Conservation (phyloP, 495 filamentous ascomycete genomes). For the Penicillium ochrochloron region DNA sequence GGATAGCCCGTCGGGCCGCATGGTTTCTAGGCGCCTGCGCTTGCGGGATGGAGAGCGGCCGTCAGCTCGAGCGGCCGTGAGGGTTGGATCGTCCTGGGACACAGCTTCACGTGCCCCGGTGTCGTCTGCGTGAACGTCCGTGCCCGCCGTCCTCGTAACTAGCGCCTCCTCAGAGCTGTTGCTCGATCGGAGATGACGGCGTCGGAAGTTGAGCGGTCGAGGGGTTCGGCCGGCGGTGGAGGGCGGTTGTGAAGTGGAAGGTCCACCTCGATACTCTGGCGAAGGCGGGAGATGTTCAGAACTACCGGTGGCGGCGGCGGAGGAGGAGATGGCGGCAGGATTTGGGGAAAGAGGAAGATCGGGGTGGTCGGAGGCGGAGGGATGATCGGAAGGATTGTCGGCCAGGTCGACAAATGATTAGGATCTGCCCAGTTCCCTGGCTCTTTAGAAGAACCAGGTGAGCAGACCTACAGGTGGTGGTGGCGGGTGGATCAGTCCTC, state of each 20-base stretch:
- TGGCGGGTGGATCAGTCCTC: constrained; percentile 16
- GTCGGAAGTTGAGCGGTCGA: constrained; percentile 22
- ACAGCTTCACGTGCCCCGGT: constrained; percentile 36
- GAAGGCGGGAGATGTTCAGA: constrained; percentile 7
- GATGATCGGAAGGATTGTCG: constrained; percentile 54
- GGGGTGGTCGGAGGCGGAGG: constrained; percentile 66
- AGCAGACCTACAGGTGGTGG: constrained; percentile 44
- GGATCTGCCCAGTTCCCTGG: constrained; percentile 55
- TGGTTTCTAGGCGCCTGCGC: constrained; percentile 65
- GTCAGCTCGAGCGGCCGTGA: constrained; percentile 36
- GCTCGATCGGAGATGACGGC: constrained; percentile 39
- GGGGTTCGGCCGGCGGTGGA: constrained; percentile 12
- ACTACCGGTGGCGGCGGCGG: constrained; percentile 19
- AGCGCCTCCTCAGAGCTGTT: constrained; percentile 32
- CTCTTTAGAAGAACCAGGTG: constrained; percentile 56
- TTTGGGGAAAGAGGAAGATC: constrained; percentile 46
- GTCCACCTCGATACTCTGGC: constrained; percentile 15
- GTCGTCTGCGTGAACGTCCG: constrained; percentile 27
- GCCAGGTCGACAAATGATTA: constrained; percentile 63
- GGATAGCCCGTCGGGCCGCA: constrained; percentile 62
- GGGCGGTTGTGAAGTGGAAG: constrained; percentile 13
- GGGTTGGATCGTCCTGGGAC: constrained; percentile 30
- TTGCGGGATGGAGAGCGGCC: constrained; percentile 55
- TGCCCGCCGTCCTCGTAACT: constrained; percentile 24
- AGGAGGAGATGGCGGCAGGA: constrained; percentile 26